Base-by-base conservation (phyloP, 306 rosid species). In the Rosa chinensis region DNA sequence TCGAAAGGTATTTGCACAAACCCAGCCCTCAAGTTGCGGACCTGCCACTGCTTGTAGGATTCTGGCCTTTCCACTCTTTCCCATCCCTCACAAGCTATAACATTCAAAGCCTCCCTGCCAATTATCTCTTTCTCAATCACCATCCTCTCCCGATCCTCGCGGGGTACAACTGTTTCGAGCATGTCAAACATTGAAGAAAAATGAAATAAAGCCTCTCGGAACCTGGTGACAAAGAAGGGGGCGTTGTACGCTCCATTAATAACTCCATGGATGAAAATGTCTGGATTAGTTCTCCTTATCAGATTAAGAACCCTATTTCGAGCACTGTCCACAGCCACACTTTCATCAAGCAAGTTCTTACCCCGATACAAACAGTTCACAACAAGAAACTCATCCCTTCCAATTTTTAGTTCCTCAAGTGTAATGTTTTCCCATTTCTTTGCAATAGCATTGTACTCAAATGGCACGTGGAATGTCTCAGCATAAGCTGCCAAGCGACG, bases 31-130 rank as follows among this genome's bases (percentile, higher is more conserved):
- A 93, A 82, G 84, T 83, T 91, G 11, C 97, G 92, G 50, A 89
- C 89, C 74, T 96, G 98, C 97, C 99, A 96, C 81, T 93, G 99
- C 85, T 89, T 91, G 81, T 93, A 90, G 18, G 99, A 90, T 87
- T 96, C 99, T 5, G 99, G 98, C 77, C 99, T 88, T 86, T 96
- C 99, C 69, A 92, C 94, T 87, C 99, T 88, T 80, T 93, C 98
- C 71, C 89, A 90, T 25, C 99, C 99, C 86, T 96, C 99, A 81
- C 99, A 96, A 64, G 99, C 96, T 84, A 90, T 89, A 11, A 91
- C 98, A 80, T 96, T 96, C 78, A 96, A 77, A 62, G 98, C 96
- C 85, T 96, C 98, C 85, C 88, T 84, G 64, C 99, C 99, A 63
- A 96, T 82, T 61, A 96, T 85, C 82, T 90, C 98, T 69, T 77